phyloP scores from a whole-genome alignment of 1,284 basidiomycete genomes.

The Vanrija humicola region DNA sequence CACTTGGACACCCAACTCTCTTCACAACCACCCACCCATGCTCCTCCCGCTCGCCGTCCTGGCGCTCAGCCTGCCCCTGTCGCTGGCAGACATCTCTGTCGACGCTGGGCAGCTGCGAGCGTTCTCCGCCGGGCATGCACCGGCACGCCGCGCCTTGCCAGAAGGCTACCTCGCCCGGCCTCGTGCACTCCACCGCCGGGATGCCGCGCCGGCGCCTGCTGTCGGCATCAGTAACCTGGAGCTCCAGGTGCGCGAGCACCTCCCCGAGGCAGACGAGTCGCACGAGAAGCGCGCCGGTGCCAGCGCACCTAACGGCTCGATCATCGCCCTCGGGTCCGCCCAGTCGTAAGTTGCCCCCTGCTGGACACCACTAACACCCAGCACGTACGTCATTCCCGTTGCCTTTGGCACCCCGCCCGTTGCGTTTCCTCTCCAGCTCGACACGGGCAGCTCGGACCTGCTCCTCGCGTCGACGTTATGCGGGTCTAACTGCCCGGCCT shows the following conservation, averaged over 20 bases:
- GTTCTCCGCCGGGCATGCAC: too few relatives aligned
- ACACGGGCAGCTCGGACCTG: constrained; percentile 43
- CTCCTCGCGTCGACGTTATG: constrained; percentile 40
- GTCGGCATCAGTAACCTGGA: too few relatives aligned
- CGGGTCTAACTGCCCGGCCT: constrained; percentile 26
- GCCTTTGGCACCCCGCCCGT: constrained; percentile 35
- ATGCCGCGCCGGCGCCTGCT: too few relatives aligned
- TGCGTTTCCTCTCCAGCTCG: constrained; percentile 43
- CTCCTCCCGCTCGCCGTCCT: background rate
- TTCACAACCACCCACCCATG: background rate
- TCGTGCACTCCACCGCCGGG: too few relatives aligned
- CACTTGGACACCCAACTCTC: background rate
- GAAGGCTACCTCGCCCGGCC: too few relatives aligned
- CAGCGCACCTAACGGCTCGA: too few relatives aligned
- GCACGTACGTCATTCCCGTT: constrained; percentile 39
- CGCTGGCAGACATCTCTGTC: background rate
- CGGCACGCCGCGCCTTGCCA: too few relatives aligned
- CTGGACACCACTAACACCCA: constrained; percentile 2
- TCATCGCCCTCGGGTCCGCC: too few relatives aligned
- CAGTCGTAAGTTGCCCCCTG: too few relatives aligned
- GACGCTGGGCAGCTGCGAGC: background rate
- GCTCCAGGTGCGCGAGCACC: too few relatives aligned
- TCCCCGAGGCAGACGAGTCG: too few relatives aligned
- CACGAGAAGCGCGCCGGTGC: too few relatives aligned
- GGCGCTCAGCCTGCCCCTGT: background rate